Conservation (phyloP, 2,329 filamentous ascomycete species). For the Nemania serpens region DNA sequence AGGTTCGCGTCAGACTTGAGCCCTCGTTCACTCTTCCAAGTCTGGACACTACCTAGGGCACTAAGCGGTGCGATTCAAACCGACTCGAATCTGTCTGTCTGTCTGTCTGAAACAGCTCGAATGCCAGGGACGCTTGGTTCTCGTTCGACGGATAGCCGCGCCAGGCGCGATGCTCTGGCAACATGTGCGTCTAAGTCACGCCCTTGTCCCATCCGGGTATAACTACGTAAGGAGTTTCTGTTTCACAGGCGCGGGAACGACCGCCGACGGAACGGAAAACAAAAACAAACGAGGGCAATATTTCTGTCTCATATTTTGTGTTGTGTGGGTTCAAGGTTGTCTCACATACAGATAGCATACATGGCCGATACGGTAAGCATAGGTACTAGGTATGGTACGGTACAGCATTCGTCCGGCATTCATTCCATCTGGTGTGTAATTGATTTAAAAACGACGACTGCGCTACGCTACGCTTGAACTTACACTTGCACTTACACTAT, state of each 20-base stretch:
- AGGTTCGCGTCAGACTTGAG: neutral
- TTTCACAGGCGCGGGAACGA: neutral
- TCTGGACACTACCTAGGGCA: no score
- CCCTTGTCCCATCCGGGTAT: neutral
- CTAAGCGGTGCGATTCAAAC: neutral
- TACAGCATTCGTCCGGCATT: no score
- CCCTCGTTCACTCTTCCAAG: no score
- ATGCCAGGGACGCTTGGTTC: neutral
- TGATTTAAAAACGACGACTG: no score
- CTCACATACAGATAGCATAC: neutral
- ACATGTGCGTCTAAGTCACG: slow-evolving; percentile 1
- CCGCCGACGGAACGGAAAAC: neutral
- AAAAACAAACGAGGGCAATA: neutral
- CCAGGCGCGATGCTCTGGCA: neutral
- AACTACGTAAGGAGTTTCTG: neutral
- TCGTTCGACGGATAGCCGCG: neutral
- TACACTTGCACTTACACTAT: no score
- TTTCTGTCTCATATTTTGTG: neutral
- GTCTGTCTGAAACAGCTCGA: slow-evolving; percentile 3
- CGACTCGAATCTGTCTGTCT: neutral
- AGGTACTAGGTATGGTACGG: no score
- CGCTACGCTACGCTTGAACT: no score
- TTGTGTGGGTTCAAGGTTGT: neutral
- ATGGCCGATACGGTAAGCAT: no score
- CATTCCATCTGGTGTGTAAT: no score